Base-by-base conservation (phyloP, 148 eudicot genomes). In the Heliosperma pusillum region DNA sequence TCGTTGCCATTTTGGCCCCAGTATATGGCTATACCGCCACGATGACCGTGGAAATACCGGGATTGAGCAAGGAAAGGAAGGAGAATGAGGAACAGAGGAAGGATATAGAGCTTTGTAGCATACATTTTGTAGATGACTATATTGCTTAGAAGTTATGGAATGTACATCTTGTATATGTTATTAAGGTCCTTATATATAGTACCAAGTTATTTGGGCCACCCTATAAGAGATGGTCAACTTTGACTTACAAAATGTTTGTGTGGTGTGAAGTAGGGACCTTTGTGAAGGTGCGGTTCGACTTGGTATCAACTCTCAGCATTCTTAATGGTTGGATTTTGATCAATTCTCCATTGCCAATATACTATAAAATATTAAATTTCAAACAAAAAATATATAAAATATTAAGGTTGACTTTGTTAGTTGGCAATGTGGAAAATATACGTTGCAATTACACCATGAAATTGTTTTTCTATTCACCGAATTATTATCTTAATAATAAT, bases 1-100 rank as follows among this genome's bases (percentile, higher is more conserved):
- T 85, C 88, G 5, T 47, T 27, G 3, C 88, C 88, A 20, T 82
- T 85, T 15, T 85, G 88, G 24, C 88, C 88, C 88, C 88, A 85
- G 44, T 85, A 85, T 25, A 85, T 80, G 58, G 85, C 85, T 60
- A 85, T 82, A 55, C 88, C 83, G 5, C 85, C 80, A 17, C 27
- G 52, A 6, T 29, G 36, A 67, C 21, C 12, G 20, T 61, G 27
- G 15, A 58, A 57, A 26, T 69, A 3, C 61, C 33, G 53, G 66
- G 80, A 47, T 20, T 74, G 77, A 25, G 76, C n/a, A 44, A 76
- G 68, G 58, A 80, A 19, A 11, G 84, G 78, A 66, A 88, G 62
- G 79, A 77, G 36, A 72, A 71, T n/a, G 50, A 83, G 79, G 58
- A 81, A 55, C 76, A 78, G 79, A 36, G 80, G 75, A 16, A 75